Evolutionary conservation across 176 grass and related monocot species (phyloP), one percentile per base, ranked within the genome.

Genomic region (bread wheat (Triticum aestivum)): DNA sequence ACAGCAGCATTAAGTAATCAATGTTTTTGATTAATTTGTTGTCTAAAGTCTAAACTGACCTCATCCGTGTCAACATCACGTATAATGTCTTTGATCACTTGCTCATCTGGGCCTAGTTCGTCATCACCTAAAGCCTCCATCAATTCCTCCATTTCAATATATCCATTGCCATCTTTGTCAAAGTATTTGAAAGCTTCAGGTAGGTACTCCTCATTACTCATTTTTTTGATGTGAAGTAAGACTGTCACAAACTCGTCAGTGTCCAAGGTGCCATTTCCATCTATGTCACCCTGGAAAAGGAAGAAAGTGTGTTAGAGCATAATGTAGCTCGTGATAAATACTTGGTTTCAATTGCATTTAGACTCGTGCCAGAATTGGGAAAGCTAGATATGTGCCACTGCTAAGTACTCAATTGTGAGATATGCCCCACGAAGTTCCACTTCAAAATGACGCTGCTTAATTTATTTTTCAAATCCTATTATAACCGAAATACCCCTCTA

Each of bases 161-260:
- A 98, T 35, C 95, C 93, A 26, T 86, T 93, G 23, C 84, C 88
- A 37, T 98, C 89, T 89, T 98, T 95, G 75, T 95, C 96, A 9
- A 98, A 98, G 84, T 87, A 95, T 21, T 93, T 80, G 85, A 98
- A 95, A 73, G 91, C 93, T 84, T 93, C 84, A 6, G 89, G 66
- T 44, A 98, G 93, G 65, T 95, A 91, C 69, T 98, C 89, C n/a
- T 95, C 89, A 37, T 84, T 98, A 8, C 47, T 84, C 79, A 93
- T 95, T 87, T 89, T 98, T 84, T 95, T 95, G 3, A 98, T 89
- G 89, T 98, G 95, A 62, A 98, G 83, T 11, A 94, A 93, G 69
- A 98, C 86, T 26, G 95, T 92, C 45, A 95, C 85, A 89, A 98
- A 95, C 90, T 98, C 93, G 32, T 93, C 96, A 2, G 89, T 89